Evolutionary conservation across 306 rosid genomes (phyloP).

Genomic region (Sechiopsis laciniata): DNA sequence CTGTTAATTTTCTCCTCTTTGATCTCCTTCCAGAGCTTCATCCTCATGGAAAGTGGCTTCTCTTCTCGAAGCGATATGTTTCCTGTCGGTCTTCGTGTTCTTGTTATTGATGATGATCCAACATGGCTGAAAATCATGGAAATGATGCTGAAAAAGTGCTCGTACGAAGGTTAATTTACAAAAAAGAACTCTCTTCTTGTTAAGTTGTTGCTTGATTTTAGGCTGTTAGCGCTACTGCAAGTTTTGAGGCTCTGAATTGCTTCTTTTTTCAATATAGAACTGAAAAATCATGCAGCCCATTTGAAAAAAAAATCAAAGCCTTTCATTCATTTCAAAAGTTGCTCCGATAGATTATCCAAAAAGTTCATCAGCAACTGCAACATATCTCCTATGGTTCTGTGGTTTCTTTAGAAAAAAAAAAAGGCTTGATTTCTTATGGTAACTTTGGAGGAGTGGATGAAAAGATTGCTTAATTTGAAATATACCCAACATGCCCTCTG

Average conservation of each 20-base stretch:
- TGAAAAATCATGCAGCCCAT: too few relatives aligned
- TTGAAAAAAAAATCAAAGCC: not conserved
- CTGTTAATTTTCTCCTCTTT: slow-evolving; percentile 12
- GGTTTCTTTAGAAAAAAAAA: not conserved
- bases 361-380: slow-evolving; percentile 12
- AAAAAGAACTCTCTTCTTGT: slow-evolving; percentile 11
- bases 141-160: slow-evolving; percentile 94
- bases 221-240: not conserved
- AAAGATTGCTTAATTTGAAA: not conserved
- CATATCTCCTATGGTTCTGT: not conserved
- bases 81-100: slow-evolving; percentile 86
- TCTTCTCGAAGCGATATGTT: slow-evolving; percentile 61
- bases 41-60: slow-evolving; percentile 69
- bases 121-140: slow-evolving; percentile 97
- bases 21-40: not conserved
- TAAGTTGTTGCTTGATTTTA: not conserved
- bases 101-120: slow-evolving; percentile 91
- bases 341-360: too few relatives aligned
- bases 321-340: slow-evolving; percentile 12
- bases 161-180: slow-evolving; percentile 57
- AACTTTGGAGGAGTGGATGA: not conserved
- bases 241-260: not conserved
- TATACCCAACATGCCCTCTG: not conserved
- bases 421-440: slow-evolving; percentile 7
- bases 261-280: not conserved